Percentiles rank a stretch among this genome's conserved stretches.
These are phyloP conservation scores for Botrytis galanthina DNA, from an alignment of 2,329 filamentous ascomycete species.

Conservation along the genomic window DNA sequence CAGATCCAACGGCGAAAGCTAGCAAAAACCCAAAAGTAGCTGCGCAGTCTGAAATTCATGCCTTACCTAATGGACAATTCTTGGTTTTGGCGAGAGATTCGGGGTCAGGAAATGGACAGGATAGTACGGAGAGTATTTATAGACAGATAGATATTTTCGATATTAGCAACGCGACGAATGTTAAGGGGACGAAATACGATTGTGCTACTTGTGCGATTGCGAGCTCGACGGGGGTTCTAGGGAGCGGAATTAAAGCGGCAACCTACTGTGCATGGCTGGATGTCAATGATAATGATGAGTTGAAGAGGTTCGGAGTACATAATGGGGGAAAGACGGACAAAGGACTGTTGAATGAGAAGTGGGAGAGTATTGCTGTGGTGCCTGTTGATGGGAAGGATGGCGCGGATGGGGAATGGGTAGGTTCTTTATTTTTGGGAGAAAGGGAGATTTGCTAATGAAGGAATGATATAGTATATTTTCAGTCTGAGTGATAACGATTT, in stretches of 20 bases:
- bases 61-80: conserved; percentile 61
- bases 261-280: conserved; percentile 66
- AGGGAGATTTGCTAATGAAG: neutral
- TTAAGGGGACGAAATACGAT: conserved; percentile 49
- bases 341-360: conserved; percentile 69
- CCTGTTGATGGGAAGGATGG: conserved; percentile 51
- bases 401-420: conserved; percentile 53
- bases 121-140: conserved; percentile 55
- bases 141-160: conserved; percentile 69
- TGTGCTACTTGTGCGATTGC: conserved; percentile 39
- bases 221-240: conserved; percentile 50
- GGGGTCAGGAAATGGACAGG: conserved; percentile 56
- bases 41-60: conserved; percentile 67
- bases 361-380: conserved; percentile 66
- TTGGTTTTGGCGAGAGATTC: conserved; percentile 65
- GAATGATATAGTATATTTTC: conserved; percentile 51
- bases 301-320: conserved; percentile 64
- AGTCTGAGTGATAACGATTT: conserved; percentile 72
- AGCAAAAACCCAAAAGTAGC: conserved; percentile 54
- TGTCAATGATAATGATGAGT: conserved; percentile 63
- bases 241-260: conserved; percentile 53
- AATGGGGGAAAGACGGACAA: conserved; percentile 63
- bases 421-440: neutral
- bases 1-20: conserved; percentile 43
- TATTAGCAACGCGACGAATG: conserved; percentile 58